phyloP scores from a whole-genome alignment of 2,329 filamentous ascomycete genomes.

The Pseudocercospora crystallina region DNA sequence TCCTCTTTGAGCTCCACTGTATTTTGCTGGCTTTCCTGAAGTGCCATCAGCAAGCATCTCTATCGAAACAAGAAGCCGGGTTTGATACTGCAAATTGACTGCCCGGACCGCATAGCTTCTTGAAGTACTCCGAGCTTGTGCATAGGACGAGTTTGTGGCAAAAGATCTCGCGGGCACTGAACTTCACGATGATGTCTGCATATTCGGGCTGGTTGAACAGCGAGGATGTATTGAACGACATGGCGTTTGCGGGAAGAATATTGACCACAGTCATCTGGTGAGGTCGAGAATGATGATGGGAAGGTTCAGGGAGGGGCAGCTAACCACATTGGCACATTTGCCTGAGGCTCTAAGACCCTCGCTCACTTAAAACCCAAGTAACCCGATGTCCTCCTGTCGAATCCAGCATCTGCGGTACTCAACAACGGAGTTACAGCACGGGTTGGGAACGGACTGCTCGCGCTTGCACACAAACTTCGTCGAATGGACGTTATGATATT shows the following conservation, averaged over 20 bases:
- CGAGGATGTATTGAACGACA: neutral
- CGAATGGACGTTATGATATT: too few relatives aligned
- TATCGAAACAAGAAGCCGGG: neutral
- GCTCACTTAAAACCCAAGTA: too few relatives aligned
- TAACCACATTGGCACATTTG: too few relatives aligned
- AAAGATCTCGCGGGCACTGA: conserved; percentile 5
- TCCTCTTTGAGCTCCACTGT: conserved; percentile 14
- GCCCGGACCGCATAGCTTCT: conserved; percentile 4
- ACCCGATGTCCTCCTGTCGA: too few relatives aligned
- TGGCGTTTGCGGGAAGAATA: neutral
- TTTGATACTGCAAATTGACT: conserved; percentile 6
- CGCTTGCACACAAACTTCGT: too few relatives aligned
- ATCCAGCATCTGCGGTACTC: too few relatives aligned
- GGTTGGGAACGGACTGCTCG: too few relatives aligned
- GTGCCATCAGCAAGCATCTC: neutral
- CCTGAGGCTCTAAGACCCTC: too few relatives aligned
- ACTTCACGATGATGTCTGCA: conserved; percentile 12
- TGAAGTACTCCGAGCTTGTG: conserved; percentile 14
- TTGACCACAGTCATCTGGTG: too few relatives aligned
- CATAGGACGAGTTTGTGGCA: conserved; percentile 16
- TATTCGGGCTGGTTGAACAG: conserved; percentile 4
- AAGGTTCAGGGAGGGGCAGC: too few relatives aligned
- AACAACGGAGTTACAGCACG: too few relatives aligned
- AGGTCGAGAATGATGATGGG: too few relatives aligned
- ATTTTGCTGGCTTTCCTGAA: conserved; percentile 2